Evolutionary conservation across 306 rosid species (phyloP).

Genomic region (Corylus avellana): DNA sequence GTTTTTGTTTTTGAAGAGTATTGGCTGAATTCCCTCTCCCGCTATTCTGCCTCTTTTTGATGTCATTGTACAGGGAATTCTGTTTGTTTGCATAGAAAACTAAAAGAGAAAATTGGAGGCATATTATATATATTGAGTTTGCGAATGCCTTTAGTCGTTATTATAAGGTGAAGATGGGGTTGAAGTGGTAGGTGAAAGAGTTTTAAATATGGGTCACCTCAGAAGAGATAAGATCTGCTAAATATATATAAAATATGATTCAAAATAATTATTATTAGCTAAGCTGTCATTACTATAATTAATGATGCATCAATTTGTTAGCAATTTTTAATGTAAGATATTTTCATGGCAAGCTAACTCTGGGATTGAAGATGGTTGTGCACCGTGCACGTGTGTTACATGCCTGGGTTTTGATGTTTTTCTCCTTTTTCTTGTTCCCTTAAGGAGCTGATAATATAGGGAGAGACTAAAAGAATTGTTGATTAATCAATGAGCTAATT

Average conservation of each 20-base stretch:
- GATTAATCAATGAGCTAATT: not conserved
- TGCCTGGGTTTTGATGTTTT: too few species aligned
- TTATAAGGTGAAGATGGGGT: constrained; percentile 26
- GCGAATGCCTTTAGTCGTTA: constrained; percentile 23
- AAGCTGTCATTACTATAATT: constrained; percentile 28
- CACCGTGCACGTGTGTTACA: too few species aligned
- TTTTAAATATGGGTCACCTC: constrained; percentile 36
- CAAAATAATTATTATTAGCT: constrained; percentile 26
- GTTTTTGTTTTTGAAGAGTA: constrained; percentile 9
- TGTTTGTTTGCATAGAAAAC: constrained; percentile 20
- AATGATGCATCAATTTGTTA: not conserved
- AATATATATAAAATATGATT: constrained; percentile 25
- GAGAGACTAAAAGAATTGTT: too few species aligned
- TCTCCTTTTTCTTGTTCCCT: too few species aligned
- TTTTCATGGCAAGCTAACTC: not conserved
- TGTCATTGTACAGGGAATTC: constrained; percentile 6
- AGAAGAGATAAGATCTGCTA: constrained; percentile 30
- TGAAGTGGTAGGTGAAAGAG: constrained; percentile 35
- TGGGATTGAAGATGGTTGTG: too few species aligned
- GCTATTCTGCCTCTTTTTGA: constrained; percentile 19
- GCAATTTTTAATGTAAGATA: not conserved
- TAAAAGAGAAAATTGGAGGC: constrained; percentile 3
- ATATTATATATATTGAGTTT: not conserved
- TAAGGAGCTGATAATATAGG: too few species aligned
- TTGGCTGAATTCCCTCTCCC: not conserved